Conservation (phyloP, 2,329 filamentous ascomycete species). For the Pyrenophora seminiperda region DNA sequence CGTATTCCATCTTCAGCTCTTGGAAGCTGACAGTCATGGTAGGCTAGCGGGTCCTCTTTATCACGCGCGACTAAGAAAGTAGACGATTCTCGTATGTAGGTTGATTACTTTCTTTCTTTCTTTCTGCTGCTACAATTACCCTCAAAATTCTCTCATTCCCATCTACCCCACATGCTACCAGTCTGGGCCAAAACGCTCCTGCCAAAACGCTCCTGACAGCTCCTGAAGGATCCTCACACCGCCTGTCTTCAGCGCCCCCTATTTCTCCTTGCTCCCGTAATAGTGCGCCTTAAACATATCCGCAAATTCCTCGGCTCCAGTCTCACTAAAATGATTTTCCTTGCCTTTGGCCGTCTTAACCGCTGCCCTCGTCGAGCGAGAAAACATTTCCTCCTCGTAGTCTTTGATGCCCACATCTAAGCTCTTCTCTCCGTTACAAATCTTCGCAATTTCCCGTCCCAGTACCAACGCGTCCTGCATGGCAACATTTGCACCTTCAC, state of each 20-base stretch:
- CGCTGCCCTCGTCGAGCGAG: constrained; percentile 24
- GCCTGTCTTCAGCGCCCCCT: not conserved
- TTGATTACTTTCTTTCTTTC: too few species aligned
- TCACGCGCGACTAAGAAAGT: too few species aligned
- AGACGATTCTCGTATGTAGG: too few species aligned
- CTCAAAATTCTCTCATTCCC: too few species aligned
- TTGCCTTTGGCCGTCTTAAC: constrained; percentile 30
- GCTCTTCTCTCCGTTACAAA: constrained; percentile 25
- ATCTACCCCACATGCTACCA: too few species aligned
- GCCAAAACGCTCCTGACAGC: too few species aligned
- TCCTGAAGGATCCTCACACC: too few species aligned
- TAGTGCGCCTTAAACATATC: constrained; percentile 28
- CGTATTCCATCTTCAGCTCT: too few species aligned
- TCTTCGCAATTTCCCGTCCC: constrained; percentile 37
- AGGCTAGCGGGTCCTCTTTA: too few species aligned
- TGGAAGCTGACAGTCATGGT: too few species aligned
- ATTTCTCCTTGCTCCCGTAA: constrained; percentile 1
- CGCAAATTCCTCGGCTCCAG: constrained; percentile 27
- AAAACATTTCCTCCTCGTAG: constrained; percentile 37
- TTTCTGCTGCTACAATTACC: too few species aligned
- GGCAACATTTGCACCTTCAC: constrained; percentile 64
- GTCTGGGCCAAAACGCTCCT: too few species aligned
- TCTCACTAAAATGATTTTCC: constrained; percentile 26
- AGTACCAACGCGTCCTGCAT: constrained; percentile 61
- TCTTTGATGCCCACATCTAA: constrained; percentile 24